Percentiles rank a stretch among this genome's conserved stretches.
These are phyloP conservation scores for Conticribra guillardii DNA, from an alignment of 108 stramenopile species.

Conservation along the genomic window DNA sequence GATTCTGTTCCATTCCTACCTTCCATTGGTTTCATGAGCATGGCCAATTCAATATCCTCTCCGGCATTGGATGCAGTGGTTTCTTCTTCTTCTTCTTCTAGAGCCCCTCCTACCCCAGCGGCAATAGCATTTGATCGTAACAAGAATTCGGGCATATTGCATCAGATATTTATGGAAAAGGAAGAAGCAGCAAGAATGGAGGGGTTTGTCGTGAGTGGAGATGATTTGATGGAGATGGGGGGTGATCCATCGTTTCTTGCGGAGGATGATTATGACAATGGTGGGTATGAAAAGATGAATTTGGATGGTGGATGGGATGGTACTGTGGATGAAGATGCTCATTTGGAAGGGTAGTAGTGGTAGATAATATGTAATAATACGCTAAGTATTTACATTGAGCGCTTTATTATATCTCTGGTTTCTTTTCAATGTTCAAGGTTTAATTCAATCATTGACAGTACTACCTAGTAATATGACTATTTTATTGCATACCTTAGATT, in stretches of 20 bases:
- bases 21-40: constrained; percentile 9
- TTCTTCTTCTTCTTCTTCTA: no score
- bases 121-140: constrained; percentile 3
- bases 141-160: constrained; percentile 8
- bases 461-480: no score
- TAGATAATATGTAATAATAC: no score
- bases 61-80: neutral
- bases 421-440: no score
- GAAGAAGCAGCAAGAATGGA: no score
- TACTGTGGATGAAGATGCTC: constrained; percentile 29
- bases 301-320: constrained; percentile 13
- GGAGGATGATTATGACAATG: neutral
- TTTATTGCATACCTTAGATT: no score
- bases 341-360: no score
- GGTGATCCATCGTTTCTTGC: constrained; percentile 24
- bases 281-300: neutral
- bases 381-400: no score
- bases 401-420: no score
- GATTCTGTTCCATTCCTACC: no score
- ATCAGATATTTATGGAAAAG: no score
- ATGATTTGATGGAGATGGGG: constrained; percentile 13
- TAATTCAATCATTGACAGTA: no score
- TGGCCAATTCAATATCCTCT: constrained; percentile 11
- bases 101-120: neutral
- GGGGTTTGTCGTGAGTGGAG: constrained; percentile 1